Evolutionary conservation across 352 stramenopile genomes (phyloP), one percentile per base, ranked within the genome.

Genomic region (Globisporangium nagaii): DNA sequence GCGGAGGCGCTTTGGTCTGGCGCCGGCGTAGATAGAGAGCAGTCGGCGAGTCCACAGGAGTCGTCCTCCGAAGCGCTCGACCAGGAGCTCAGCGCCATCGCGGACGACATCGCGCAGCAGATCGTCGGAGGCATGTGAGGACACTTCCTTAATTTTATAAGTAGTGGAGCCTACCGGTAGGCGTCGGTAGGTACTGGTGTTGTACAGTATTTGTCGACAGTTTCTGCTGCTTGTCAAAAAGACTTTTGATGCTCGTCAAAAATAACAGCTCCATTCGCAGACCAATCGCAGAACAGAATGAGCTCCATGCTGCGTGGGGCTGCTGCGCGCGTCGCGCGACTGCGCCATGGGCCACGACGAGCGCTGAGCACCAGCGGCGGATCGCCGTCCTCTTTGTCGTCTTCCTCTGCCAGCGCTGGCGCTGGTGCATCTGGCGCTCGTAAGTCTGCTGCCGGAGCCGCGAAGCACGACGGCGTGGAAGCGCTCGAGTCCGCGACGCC

Each of bases 41-140:
- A 36, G 22, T n/a, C n/a, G n/a, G n/a, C n/a, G n/a, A n/a, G n/a
- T n/a, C n/a, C n/a, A n/a, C 30, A 25, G 3, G 8, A 28, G 27
- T 10, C 25, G 36, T 51, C 56, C 5, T 51, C 57, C 2, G 48
- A 60, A 27, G 27, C 57, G 7, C 58, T 88, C n/a, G 72, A 86
- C 48, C 55, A 54, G 4, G 74, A 88, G 34, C 56, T 84, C 1
- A 52, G 37, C 4, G 40, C 11, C 3, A 74, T 86, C 47, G 50
- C 57, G 10, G 48, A 77, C n/a, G 22, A 24, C 20, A 45, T 62
- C 28, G 19, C 39, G 4, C 39, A 45, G 37, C 37, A 56, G n/a
- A 52, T 62, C 31, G 1, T 50, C 12, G 25, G 22, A 19, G 13
- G 40, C 17, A 56, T 43, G 13, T 52, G 42, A 52, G 8, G 10